Conservation (phyloP, 108 stramenopile species). For the Asterionellopsis glacialis region DNA sequence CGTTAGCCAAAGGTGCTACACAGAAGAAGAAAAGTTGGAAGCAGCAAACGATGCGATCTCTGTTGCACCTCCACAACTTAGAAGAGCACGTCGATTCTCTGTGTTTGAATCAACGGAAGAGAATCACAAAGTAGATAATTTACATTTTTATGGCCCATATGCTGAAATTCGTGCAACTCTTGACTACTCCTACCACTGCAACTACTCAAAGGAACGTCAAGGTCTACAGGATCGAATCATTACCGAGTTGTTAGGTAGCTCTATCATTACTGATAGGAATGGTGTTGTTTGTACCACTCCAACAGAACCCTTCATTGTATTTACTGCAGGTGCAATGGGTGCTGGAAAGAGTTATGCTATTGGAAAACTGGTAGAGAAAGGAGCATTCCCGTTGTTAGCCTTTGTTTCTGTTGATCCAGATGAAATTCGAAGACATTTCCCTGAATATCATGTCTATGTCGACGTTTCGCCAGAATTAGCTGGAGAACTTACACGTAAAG, state of each 20-base stretch:
- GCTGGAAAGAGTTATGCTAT: constrained; percentile 83
- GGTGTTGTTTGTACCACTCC: constrained; percentile 70
- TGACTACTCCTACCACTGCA: constrained; percentile 62
- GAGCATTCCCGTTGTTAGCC: constrained; percentile 69
- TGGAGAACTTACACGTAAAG: constrained; percentile 75
- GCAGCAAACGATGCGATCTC: not conserved
- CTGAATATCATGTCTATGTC: constrained; percentile 74
- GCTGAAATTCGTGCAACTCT: constrained; percentile 55
- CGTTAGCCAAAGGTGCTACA: constrained; percentile 13
- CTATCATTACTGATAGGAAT: constrained; percentile 56
- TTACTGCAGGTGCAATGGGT: constrained; percentile 92
- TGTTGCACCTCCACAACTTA: constrained; percentile 6
- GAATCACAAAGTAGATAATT: constrained; percentile 31
- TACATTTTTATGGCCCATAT: constrained; percentile 50
- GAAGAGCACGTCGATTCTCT: constrained; percentile 18
- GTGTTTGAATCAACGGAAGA: constrained; percentile 43
- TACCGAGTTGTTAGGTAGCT: constrained; percentile 40
- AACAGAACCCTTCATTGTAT: constrained; percentile 83
- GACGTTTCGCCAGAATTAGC: constrained; percentile 52
- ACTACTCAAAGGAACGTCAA: constrained; percentile 68
- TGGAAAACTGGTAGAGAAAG: constrained; percentile 45
- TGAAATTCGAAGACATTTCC: constrained; percentile 64
- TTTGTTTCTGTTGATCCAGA: constrained; percentile 90
- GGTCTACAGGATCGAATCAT: constrained; percentile 67
- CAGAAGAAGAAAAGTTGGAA: constrained; percentile 31